Evolutionary conservation across 2,329 filamentous ascomycete genomes (phyloP).

Genomic region (Colletotrichum agaves): DNA sequence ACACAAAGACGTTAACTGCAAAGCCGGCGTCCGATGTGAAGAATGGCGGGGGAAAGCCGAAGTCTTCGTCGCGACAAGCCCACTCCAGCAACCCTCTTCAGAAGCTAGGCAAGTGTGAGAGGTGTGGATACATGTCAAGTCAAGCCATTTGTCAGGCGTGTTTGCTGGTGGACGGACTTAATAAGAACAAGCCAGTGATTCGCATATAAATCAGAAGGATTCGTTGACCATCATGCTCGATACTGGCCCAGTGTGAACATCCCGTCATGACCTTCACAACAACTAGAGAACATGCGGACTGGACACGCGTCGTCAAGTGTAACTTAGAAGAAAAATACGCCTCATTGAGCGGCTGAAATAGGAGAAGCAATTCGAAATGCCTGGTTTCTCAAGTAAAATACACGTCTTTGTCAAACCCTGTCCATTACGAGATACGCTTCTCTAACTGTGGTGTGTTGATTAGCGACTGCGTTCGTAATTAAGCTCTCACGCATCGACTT

Average conservation of each 20-base stretch:
- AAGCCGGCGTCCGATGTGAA: neutral
- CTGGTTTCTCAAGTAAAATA: conserved; percentile 13
- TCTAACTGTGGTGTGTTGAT: conserved; percentile 57
- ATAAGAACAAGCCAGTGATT: conserved; percentile 77
- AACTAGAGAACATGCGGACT: neutral
- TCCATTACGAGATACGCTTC: conserved; percentile 59
- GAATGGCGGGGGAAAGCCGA: neutral
- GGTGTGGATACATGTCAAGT: conserved; percentile 95
- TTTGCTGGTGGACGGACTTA: conserved; percentile 86
- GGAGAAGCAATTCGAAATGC: neutral
- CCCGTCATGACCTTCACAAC: neutral
- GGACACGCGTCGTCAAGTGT: neutral
- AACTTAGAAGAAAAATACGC: neutral
- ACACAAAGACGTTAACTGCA: conserved; percentile 52
- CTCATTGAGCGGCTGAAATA: conserved; percentile 4
- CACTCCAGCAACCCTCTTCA: conserved; percentile 58
- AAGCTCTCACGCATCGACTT: conserved; percentile 43
- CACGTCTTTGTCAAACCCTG: conserved; percentile 1
- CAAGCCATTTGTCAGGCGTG: conserved; percentile 96
- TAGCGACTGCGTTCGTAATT: conserved; percentile 10
- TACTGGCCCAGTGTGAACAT: neutral
- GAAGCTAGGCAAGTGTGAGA: conserved; percentile 83
- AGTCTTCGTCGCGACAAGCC: neutral
- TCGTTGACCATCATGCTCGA: neutral
- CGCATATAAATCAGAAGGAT: conserved; percentile 54